Base-by-base conservation (phyloP, 495 filamentous ascomycete genomes). In the Letharia columbiana region DNA sequence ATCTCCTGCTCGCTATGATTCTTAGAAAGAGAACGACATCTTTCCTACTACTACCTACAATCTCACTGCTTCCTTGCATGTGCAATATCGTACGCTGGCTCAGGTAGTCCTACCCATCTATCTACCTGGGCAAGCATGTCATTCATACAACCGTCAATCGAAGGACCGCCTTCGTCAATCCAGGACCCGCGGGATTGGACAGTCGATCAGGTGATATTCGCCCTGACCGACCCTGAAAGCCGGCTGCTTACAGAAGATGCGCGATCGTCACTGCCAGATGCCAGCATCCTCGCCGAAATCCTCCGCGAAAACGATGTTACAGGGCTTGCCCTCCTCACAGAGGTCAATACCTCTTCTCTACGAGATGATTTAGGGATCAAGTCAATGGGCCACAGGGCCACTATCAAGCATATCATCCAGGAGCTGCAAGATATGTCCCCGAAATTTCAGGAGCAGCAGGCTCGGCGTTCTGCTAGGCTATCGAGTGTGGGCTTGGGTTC, bases 131-230 rank as follows among this genome's bases (percentile, higher is more conserved):
- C 17, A 56, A 28, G 33, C 12, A 67, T 67, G 66, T 39, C 66
- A 9, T 44, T 42, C 37, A 40, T 67, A 41, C 60, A 42, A 42
- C 12, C 33, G 35, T 66, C 63, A 59, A 67, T 64, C n/a, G 66
- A 67, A 60, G 45, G 44, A 33, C 31, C 41, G 17, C 37, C 61
- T 54, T 45, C 54, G 12, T 23, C 52, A 60, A 60, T 57, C 65
- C 72, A 75, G 47, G 89, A 91, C 68, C 89, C 89, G 1, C 83
- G 84, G 67, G 73, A 84, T 67, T 92, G 89, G 89, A 77, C 77
- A 33, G 77, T 87, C 33, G 86, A 90, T 31, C 78, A 84, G 44
- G 82, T 91, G 3, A 82, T 90, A 0, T 72, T 74, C 17, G 86
- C 87, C 62, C 74, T 93, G 7, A 91, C 89, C 75, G 77, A 81